Evolutionary conservation across 768 basidiomycete species (phyloP), one percentile per base, ranked within the genome.

Genomic region (Cystobasidium ongulense): DNA sequence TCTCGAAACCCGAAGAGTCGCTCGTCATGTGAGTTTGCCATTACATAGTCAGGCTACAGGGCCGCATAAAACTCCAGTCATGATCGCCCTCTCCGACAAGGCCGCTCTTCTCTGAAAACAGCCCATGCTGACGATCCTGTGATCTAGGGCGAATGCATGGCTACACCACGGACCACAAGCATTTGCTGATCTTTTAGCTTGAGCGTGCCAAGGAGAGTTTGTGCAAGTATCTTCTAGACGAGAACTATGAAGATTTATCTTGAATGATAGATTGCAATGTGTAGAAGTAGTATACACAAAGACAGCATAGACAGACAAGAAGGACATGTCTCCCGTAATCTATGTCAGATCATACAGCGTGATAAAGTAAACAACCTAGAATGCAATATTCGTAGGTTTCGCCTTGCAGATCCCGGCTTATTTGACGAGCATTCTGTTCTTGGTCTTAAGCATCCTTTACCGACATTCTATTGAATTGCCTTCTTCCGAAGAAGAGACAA

Each of bases 1-100:
- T 72, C 36, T 76, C 77, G 72, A 76, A 77, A 27, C 78, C 78
- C 0, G 23, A 25, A 15, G 74, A 76, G 39, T 73, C 77, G 1
- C 72, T 78, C 13, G 71, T 59, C 35, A 74, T 78, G 65, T 75
- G 25, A 39, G 72, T 29, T 18, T n/a, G 18, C n/a, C n/a, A n/a
- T n/a, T n/a, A n/a, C n/a, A n/a, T n/a, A n/a, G n/a, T n/a, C n/a
- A n/a, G n/a, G n/a, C n/a, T n/a, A n/a, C n/a, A n/a, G n/a, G n/a
- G n/a, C n/a, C n/a, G n/a, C n/a, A n/a, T n/a, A n/a, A n/a, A n/a
- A n/a, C n/a, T n/a, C n/a, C n/a, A n/a, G n/a, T n/a, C n/a, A n/a
- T n/a, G n/a, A n/a, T n/a, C n/a, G n/a, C n/a, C n/a, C n/a, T n/a
- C n/a, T n/a, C n/a, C n/a, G n/a, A n/a, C n/a, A n/a, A n/a, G n/a